phyloP scores from a whole-genome alignment of 2,329 filamentous ascomycete genomes.

The Penicillium fuscoglaucum region DNA sequence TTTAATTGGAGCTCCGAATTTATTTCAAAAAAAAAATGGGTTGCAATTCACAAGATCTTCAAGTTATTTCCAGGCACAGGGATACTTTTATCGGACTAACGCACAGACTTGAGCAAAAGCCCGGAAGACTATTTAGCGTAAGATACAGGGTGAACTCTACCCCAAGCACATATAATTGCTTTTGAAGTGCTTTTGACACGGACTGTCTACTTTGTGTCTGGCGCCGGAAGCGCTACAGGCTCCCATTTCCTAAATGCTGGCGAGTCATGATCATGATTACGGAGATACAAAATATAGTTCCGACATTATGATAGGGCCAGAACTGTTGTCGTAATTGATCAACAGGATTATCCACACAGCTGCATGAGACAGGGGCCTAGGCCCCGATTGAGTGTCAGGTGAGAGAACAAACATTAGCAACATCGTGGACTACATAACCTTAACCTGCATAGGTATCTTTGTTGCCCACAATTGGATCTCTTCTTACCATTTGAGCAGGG shows the following conservation, averaged over 20 bases:
- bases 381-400: not conserved
- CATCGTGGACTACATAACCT: not conserved
- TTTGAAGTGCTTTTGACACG: not conserved
- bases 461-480: not conserved
- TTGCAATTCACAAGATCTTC: not conserved
- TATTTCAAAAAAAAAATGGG: not conserved
- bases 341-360: not conserved
- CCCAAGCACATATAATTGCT: not conserved
- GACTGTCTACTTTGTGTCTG: not conserved
- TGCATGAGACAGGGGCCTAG: not conserved
- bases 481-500: not conserved
- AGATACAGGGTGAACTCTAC: not conserved
- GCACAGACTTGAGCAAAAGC: not conserved
- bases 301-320: not conserved
- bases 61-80: not conserved
- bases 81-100: not conserved
- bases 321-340: not conserved
- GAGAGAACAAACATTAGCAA: not conserved
- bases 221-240: conserved; percentile 1
- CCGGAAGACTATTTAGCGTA: not conserved
- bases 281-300: not conserved
- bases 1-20: not conserved
- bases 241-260: not conserved
- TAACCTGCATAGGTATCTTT: not conserved
- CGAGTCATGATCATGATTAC: not conserved